A percentile compares a stretch with the other conserved stretches of the same genome.
Evolutionary conservation across 305 asterid genomes (phyloP).

Genomic region (Andrographis paniculata): DNA sequence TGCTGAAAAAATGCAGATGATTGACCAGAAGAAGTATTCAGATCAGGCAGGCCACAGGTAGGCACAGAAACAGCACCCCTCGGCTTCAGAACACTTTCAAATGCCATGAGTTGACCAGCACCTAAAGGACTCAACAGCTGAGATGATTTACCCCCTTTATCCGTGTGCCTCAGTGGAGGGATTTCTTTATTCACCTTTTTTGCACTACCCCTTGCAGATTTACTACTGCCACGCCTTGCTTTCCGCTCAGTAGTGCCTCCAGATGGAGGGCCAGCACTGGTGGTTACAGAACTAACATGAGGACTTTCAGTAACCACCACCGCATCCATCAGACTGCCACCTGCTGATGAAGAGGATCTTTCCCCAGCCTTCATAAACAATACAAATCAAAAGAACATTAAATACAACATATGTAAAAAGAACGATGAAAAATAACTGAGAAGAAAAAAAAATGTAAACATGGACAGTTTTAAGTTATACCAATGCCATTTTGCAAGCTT

Average conservation of each 20-base stretch:
- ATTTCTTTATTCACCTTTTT: conserved; percentile 59
- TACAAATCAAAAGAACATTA: background rate
- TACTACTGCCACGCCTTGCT: conserved; percentile 62
- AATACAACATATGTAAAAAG: conserved; percentile 4
- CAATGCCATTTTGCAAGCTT: conserved; percentile 43
- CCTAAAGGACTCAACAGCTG: conserved; percentile 39
- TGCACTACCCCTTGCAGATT: conserved; percentile 56
- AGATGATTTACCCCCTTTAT: conserved; percentile 39
- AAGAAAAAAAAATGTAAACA: conserved; percentile 14
- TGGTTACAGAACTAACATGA: conserved; percentile 31
- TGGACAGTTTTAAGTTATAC: conserved; percentile 27
- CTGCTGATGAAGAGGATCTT: conserved; percentile 38
- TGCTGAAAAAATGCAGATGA: conserved; percentile 61
- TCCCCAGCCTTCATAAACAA: conserved; percentile 43
- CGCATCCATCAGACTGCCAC: conserved; percentile 34
- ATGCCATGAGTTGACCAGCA: conserved; percentile 43
- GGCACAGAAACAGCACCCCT: conserved; percentile 47
- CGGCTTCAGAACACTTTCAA: conserved; percentile 44
- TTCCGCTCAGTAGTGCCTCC: conserved; percentile 55
- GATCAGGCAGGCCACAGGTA: conserved; percentile 71
- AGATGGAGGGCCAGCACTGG: conserved; percentile 31
- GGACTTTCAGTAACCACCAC: conserved; percentile 37
- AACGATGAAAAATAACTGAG: conserved; percentile 1
- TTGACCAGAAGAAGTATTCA: conserved; percentile 60
- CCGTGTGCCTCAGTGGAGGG: conserved; percentile 40